Base-by-base conservation (phyloP, 305 asterid genomes). In the Fraxinus albicans region DNA sequence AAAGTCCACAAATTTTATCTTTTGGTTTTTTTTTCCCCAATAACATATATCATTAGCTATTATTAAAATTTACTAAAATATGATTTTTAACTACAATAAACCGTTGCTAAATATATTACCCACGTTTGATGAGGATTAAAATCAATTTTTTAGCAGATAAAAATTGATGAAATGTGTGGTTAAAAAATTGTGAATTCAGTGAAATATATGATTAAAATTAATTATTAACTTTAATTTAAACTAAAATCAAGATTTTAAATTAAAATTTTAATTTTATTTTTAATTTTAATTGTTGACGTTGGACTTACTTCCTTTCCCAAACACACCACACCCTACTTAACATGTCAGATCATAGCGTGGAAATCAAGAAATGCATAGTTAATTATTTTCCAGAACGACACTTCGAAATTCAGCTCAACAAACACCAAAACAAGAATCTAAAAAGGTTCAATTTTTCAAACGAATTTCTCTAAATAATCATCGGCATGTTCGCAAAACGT, bases 401-500 rank as follows among this genome's bases (percentile, higher is more conserved):
- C 87, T 83, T 76, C 76, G 83, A 47, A 77, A 79, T 77, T 82
- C 85, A 73, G 23, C 82, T 40, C 79, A 42, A 67, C 19, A 29
- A 67, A 67, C 38, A 67, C 74, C 36, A 4, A 27, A 67, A 67
- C 19, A 67, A 67, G 74, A 67, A 67, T 67, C 74, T 25, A 81
- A 53, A 53, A 53, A 63, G 84, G 31, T 84, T 80, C 86, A 13
- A 77, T 19, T 58, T 82, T 76, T 72, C 12, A 29, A 38, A 19
- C 38, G 19, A 58, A 29, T 29, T 67, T 33, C 60, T 70, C 23
- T 27, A 1, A 15, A 1, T 25, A 17, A 79, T 31, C 78, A 47
- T 77, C 83, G 87, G 80, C 85, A 93, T 93, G 97, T 91, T 93
- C 86, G 90, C 92, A 1, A 93, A 88, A 74, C 94, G 90, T 82